Evolutionary conservation across 129 eudicot species (phyloP).

Genomic region (Glebionis coronaria): DNA sequence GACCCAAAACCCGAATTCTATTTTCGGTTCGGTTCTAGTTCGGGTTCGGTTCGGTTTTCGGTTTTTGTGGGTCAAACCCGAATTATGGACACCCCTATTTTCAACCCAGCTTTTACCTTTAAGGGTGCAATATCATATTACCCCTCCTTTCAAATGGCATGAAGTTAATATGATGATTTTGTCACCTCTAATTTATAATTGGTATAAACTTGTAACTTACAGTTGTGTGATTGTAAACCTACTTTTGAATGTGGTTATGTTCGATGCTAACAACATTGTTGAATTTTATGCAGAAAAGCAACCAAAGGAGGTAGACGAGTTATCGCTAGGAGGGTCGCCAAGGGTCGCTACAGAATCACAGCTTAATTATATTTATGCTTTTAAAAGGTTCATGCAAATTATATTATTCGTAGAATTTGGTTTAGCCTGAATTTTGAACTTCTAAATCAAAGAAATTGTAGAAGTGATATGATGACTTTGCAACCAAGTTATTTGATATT

Average conservation of each 20-base stretch:
- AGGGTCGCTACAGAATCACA: slow-evolving; percentile 84
- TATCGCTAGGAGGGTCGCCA: slow-evolving; percentile 82
- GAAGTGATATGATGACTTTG: slow-evolving; percentile 3
- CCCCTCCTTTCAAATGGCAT: too few relatives aligned
- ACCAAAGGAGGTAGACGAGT: slow-evolving; percentile 92
- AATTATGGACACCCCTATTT: too few relatives aligned
- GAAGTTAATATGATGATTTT: too few relatives aligned
- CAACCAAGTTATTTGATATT: slow-evolving; percentile 12
- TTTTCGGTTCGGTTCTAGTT: too few relatives aligned
- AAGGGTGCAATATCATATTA: too few relatives aligned
- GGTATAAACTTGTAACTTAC: not conserved
- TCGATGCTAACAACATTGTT: not conserved
- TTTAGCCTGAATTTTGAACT: slow-evolving; percentile 4
- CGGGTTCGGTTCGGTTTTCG: too few relatives aligned
- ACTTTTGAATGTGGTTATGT: slow-evolving; percentile 1
- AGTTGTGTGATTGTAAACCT: not conserved
- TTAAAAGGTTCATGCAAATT: slow-evolving; percentile 5
- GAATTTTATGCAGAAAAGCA: slow-evolving; percentile 63
- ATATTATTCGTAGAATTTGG: slow-evolving; percentile 1
- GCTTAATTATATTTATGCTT: slow-evolving; percentile 38
- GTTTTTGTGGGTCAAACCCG: too few relatives aligned
- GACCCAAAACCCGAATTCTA: too few relatives aligned
- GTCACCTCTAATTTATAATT: not conserved
- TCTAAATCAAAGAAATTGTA: slow-evolving; percentile 1
- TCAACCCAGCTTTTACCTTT: too few relatives aligned